Evolutionary conservation across 2,329 filamentous ascomycete species (phyloP), one percentile per base, ranked within the genome.

Genomic region (Fusarium irregulare): DNA sequence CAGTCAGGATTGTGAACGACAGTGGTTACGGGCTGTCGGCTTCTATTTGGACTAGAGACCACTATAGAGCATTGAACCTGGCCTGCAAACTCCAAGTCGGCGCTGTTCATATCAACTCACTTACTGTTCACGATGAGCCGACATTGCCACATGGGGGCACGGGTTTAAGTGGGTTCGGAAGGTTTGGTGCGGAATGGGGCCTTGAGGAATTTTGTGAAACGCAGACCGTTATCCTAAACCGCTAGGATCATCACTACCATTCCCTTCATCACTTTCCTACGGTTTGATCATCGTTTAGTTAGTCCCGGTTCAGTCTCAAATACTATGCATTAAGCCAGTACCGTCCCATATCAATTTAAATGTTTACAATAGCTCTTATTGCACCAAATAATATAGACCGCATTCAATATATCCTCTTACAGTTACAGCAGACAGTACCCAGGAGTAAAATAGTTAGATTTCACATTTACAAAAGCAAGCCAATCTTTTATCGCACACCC

Each of bases 11-110:
- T 25, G 92, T 92, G 11, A 96, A 96, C 76, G 91, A 94, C 72
- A 93, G 90, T 7, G 91, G 93, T 56, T 95, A 93, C 76, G 92
- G 92, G 3, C 85, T 97, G 8, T 83, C 85, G 5, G 85, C 88
- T 5, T 86, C 92, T 0, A 86, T 96, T 4, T 96, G 93, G 78
- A 93, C 92, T 0, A 81, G 86, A 72, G 88, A 92, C 75, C 78
- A 94, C 55, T 79, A 83, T 47, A 81, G 83, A 30, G 89, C 84
- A 0, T 75, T 92, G 70, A 80, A 85, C 10, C 77, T 92, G 13
- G 89, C 89, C 4, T 83, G 81, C 70, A 81, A 83, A 57, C 86
- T 91, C 59, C 88, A 94, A 75, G 84, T 86, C 23, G 92, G 88
- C 4, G 86, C 87, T 5, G 87, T 89, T 28, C 89, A 91, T 73